Evolutionary conservation across 2,329 filamentous ascomycete species (phyloP).

Genomic region (Neocatenulostroma microsporum): DNA sequence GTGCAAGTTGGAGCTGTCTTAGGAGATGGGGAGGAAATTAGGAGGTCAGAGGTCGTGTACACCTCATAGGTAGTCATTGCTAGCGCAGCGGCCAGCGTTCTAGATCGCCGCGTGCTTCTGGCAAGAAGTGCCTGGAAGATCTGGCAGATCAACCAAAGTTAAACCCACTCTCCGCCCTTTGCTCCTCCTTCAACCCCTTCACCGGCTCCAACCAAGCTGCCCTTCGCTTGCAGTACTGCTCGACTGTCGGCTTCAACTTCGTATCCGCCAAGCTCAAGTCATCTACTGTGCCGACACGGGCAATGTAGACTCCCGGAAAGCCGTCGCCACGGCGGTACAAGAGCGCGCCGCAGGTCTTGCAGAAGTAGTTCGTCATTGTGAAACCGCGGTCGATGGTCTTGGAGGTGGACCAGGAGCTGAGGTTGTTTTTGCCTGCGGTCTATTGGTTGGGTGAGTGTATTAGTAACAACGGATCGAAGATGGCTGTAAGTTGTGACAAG

Average conservation of each 20-base stretch:
- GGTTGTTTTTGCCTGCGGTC: constrained; percentile 46
- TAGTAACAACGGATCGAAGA: no score
- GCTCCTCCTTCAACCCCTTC: no score
- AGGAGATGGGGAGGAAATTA: constrained; percentile 9
- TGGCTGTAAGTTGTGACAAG: no score
- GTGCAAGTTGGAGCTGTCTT: constrained; percentile 17
- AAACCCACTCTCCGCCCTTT: no score
- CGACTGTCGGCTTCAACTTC: constrained; percentile 46
- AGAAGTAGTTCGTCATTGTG: constrained; percentile 57
- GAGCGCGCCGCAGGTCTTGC: constrained; percentile 48
- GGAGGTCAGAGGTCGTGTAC: no score
- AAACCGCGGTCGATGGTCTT: constrained; percentile 42
- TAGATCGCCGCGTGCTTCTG: no score
- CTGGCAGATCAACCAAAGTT: no score
- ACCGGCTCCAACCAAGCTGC: constrained; percentile 3
- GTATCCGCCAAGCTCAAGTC: constrained; percentile 53
- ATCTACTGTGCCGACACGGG: constrained; percentile 55
- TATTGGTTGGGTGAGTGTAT: no score
- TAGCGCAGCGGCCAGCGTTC: no score
- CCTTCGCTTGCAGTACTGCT: constrained; percentile 35
- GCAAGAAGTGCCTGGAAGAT: no score
- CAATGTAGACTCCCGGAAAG: constrained; percentile 42
- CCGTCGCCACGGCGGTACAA: constrained; percentile 42
- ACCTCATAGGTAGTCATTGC: no score
- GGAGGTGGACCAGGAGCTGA: constrained; percentile 41